These are phyloP conservation scores for Vitellaria paradoxa DNA, from an alignment of 179 eudicot genomes.

Conservation along the genomic window DNA sequence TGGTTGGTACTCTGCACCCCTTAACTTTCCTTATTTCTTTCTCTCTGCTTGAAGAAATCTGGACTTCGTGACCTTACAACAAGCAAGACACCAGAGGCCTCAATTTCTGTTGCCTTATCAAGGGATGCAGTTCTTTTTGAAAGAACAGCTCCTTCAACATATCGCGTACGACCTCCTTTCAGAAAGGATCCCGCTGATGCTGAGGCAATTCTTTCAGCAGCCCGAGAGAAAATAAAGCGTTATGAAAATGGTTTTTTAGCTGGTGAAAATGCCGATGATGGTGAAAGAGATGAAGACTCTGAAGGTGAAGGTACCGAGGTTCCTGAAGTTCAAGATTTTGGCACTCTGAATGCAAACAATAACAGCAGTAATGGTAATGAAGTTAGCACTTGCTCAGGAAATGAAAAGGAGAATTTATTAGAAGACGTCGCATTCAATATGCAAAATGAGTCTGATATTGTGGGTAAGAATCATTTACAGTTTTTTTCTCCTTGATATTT, in stretches of 20 bases:
- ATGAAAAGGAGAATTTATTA: conserved; percentile 33
- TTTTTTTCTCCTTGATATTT: conserved; percentile 4
- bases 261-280: conserved; percentile 71
- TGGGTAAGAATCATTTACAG: conserved; percentile 31
- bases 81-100: conserved; percentile 99
- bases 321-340: conserved; percentile 82
- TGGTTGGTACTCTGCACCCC: conserved; percentile 1
- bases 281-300: conserved; percentile 80
- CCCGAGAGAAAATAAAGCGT: conserved; percentile 74
- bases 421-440: conserved; percentile 21
- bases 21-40: conserved; percentile 15
- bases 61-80: conserved; percentile 93
- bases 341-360: conserved; percentile 46
- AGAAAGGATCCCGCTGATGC: conserved; percentile 93
- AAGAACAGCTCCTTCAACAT: conserved; percentile 97
- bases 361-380: conserved; percentile 27
- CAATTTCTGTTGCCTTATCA: conserved; percentile 94
- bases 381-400: conserved; percentile 33
- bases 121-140: conserved; percentile 94
- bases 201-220: conserved; percentile 66
- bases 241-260: conserved; percentile 65
- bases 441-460: conserved; percentile 33
- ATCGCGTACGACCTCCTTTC: conserved; percentile 73
- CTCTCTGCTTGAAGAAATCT: conserved; percentile 51
- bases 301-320: conserved; percentile 86